These are phyloP conservation scores for Phytopythium chamaehyphon DNA, from an alignment of 352 stramenopile genomes.

Conservation along the genomic window DNA sequence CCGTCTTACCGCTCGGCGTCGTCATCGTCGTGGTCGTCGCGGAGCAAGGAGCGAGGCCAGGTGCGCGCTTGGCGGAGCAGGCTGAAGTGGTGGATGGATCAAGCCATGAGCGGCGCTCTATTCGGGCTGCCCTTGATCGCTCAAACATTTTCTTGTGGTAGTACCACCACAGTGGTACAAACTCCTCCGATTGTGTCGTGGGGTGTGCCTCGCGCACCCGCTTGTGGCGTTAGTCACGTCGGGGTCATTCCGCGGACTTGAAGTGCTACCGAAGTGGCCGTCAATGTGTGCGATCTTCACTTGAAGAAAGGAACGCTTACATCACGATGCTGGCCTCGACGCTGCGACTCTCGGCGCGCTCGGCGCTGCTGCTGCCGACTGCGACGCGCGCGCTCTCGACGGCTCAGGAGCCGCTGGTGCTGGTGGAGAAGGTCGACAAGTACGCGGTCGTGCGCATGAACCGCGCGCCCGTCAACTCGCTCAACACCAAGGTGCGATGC, in stretches of 20 bases:
- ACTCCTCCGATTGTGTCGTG: too few species aligned
- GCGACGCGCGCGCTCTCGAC: conserved; percentile 24
- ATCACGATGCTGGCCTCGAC: conserved; percentile 13
- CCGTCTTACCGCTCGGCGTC: conserved; percentile 52
- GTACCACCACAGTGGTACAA: too few species aligned
- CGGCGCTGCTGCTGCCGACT: neutral
- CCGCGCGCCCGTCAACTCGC: conserved; percentile 74
- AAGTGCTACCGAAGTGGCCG: too few species aligned
- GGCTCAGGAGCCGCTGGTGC: conserved; percentile 41
- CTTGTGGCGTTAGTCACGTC: too few species aligned
- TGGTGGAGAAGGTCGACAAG: conserved; percentile 69
- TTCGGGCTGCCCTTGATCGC: conserved; percentile 7
- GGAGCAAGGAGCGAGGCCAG: too few species aligned
- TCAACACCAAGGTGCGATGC: conserved; percentile 55
- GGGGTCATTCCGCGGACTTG: neutral
- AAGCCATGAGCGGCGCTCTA: neutral
- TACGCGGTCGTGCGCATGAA: conserved; percentile 82
- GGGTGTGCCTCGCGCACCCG: too few species aligned
- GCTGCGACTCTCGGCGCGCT: conserved; percentile 4
- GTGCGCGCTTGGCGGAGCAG: too few species aligned
- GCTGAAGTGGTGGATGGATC: too few species aligned
- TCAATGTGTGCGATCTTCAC: neutral
- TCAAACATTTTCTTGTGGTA: conserved; percentile 23
- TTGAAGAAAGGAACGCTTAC: conserved; percentile 1
- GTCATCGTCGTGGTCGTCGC: conserved; percentile 38